Evolutionary conservation across 1,284 basidiomycete genomes (phyloP).

Genomic region (Leccinum subrobustum): DNA sequence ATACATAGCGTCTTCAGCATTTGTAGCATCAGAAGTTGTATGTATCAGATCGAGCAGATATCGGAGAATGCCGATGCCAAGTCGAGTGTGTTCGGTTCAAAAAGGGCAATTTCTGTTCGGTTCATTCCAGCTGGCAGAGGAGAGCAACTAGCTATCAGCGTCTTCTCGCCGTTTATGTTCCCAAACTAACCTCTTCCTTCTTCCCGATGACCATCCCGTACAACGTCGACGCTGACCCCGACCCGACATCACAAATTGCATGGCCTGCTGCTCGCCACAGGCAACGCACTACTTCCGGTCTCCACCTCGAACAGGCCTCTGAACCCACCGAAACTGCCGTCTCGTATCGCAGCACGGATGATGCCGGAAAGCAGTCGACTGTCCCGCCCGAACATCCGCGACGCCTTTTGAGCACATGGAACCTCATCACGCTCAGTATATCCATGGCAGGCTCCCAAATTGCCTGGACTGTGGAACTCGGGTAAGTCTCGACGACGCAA

Average conservation of each 20-base stretch:
- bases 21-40: constrained; percentile 20
- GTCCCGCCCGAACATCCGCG: constrained; percentile 23
- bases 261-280: constrained; percentile 61
- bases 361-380: constrained; percentile 23
- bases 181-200: not conserved
- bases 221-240: constrained; percentile 57
- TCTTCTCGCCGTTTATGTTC: constrained; percentile 13
- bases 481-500: constrained; percentile 46
- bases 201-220: constrained; percentile 50
- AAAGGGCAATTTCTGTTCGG: constrained; percentile 16
- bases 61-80: constrained; percentile 25
- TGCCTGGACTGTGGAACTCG: constrained; percentile 89
- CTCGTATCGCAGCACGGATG: constrained; percentile 24
- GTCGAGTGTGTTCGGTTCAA: constrained; percentile 10
- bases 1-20: constrained; percentile 11
- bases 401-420: constrained; percentile 59
- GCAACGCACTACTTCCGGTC: constrained; percentile 27
- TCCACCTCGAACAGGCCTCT: constrained; percentile 22
- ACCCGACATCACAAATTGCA: constrained; percentile 71
- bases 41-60: not conserved
- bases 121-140: not conserved
- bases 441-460: constrained; percentile 93
- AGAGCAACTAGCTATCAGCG: not conserved
- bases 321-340: constrained; percentile 17
- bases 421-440: constrained; percentile 73